A percentile compares a stretch with the other conserved stretches of the same genome.
These are phyloP conservation scores for Sphagnum magellanicum DNA, from an alignment of 228 moss, liverwort and hornwort genomes.

Conservation along the genomic window DNA sequence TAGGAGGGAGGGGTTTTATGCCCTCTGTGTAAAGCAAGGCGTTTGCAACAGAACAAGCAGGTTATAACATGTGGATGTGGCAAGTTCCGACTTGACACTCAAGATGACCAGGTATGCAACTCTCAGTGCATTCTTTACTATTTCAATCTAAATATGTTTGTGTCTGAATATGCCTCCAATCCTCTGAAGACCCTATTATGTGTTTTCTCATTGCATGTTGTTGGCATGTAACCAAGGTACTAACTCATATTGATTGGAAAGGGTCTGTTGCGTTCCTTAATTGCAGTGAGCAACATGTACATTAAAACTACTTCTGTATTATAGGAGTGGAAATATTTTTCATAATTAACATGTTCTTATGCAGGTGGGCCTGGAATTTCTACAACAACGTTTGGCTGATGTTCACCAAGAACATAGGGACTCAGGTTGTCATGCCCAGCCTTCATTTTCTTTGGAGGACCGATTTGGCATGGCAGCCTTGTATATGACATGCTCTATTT, in stretches of 20 bases:
- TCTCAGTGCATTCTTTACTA: too few species aligned
- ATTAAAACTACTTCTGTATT: neutral
- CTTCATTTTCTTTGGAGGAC: slow-evolving; percentile 57
- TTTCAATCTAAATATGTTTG: too few species aligned
- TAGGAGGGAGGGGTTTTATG: slow-evolving; percentile 83
- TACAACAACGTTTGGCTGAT: slow-evolving; percentile 68
- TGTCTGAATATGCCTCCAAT: too few species aligned
- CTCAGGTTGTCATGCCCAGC: slow-evolving; percentile 59
- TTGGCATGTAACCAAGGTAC: neutral
- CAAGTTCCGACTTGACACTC: slow-evolving; percentile 72
- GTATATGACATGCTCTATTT: slow-evolving; percentile 78
- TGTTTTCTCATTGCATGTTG: neutral
- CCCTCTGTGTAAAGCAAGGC: slow-evolving; percentile 68
- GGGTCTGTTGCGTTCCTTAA: neutral
- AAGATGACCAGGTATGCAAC: slow-evolving; percentile 53
- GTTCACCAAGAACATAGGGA: slow-evolving; percentile 62
- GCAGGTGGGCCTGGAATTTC: slow-evolving; percentile 79
- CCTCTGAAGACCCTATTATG: too few species aligned
- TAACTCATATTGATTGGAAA: neutral
- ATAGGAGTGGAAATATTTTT: neutral
- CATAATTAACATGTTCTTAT: slow-evolving; percentile 4
- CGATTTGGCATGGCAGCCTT: slow-evolving; percentile 82
- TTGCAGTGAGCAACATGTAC: neutral
- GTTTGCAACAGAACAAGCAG: slow-evolving; percentile 59
- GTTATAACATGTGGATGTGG: slow-evolving; percentile 75